A percentile compares a stretch with the other conserved stretches of the same genome.
These are phyloP conservation scores for Mentha longifolia DNA, from an alignment of 257 asterid species.

Conservation along the genomic window DNA sequence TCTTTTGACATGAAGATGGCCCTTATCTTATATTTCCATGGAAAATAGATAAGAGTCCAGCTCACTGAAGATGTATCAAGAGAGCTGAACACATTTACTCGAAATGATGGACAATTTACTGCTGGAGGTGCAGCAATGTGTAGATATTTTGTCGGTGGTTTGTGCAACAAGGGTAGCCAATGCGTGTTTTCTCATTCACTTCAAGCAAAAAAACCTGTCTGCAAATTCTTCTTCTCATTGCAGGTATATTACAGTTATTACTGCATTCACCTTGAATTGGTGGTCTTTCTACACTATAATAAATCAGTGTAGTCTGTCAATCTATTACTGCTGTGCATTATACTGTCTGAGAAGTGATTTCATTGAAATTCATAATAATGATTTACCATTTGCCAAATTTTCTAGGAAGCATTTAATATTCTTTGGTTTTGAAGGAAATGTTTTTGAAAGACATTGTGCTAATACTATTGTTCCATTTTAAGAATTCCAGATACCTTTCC, in stretches of 20 bases:
- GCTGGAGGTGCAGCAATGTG: constrained; percentile 56
- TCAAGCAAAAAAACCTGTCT: constrained; percentile 57
- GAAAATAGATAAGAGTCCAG: constrained; percentile 70
- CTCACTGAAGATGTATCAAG: constrained; percentile 47
- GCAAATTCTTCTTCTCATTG: constrained; percentile 88
- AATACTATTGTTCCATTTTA: neutral
- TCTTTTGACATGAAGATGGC: constrained; percentile 34
- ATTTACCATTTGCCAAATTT: neutral
- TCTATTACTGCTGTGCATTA: neutral
- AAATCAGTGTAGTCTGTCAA: constrained; percentile 9
- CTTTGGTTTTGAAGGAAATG: neutral
- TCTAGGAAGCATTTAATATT: neutral
- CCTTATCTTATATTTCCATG: constrained; percentile 31
- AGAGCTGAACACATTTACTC: constrained; percentile 32
- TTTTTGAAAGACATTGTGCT: neutral
- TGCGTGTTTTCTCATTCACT: constrained; percentile 83
- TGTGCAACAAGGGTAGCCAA: constrained; percentile 78
- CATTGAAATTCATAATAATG: neutral
- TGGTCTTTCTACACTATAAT: neutral
- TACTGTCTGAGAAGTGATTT: neutral
- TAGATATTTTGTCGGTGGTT: constrained; percentile 64
- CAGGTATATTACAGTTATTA: constrained; percentile 56
- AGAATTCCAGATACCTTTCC: neutral
- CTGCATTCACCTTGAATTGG: constrained; percentile 17
- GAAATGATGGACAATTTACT: constrained; percentile 29